Evolutionary conservation across 345 rosid species (phyloP), one percentile per base, ranked within the genome.

Genomic region (Hevea brasiliensis): DNA sequence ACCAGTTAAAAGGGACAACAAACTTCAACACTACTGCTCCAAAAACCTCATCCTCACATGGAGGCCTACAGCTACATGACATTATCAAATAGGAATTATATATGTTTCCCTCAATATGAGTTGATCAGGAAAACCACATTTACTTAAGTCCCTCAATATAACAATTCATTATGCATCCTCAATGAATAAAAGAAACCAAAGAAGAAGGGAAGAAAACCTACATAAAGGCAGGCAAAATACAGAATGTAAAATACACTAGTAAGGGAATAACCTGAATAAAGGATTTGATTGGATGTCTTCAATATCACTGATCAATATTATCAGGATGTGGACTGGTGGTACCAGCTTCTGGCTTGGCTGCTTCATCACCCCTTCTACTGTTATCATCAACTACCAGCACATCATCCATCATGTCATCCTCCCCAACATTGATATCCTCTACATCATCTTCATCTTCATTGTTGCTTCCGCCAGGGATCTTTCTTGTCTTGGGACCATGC

Each of bases 401-500:
- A 73, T 95, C 98, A 57, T 92, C 95, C 88, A 95, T 88, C 83
- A 87, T 78, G 81, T 95, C 99, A 78, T 95, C 99, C 77, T 91
- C 99, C 18, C 84, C 96, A 2, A 81, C 93, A 66, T 89, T 91
- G 69, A 92, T 91, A 76, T 90, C 99, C 74, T 92, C 97, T 61
- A 89, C 92, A 27, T 89, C 95, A 26, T 92, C 98, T 65, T 95
- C 98, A 13, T 91, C 96, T 42, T 88, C 94, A 1, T 85, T 89
- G 79, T 81, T 84, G 78, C 83, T 78, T 71, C 87, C 84, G 72
- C 88, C 92, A 0, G 89, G 97, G 24, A 95, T 89, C 82, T 89
- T 92, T 81, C 98, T 91, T 41, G 84, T 85, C 88, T 91, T 95
- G 20, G 94, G 99, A 68, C 99, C 99, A 54, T 95, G 96, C 87